phyloP scores from a whole-genome alignment of 2,329 filamentous ascomycete genomes.

The Xylariaceae sp. region DNA sequence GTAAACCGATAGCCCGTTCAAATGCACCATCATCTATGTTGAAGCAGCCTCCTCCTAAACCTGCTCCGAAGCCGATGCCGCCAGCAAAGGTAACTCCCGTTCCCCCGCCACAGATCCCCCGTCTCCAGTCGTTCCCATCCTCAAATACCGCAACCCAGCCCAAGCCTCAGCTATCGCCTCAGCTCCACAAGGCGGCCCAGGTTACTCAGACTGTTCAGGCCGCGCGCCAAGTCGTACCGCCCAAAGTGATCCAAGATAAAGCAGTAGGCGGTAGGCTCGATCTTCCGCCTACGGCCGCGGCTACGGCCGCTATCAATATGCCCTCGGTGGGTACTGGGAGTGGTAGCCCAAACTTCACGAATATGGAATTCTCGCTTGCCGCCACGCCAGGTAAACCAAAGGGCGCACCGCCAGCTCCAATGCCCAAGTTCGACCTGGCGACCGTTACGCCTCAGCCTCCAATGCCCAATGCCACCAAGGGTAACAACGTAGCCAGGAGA shows the following conservation, averaged over 20 bases:
- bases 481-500: conserved; percentile 11
- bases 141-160: conserved; percentile 22
- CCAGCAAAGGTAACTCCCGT: conserved; percentile 27
- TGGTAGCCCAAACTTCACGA: conserved; percentile 47
- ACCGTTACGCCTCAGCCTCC: conserved; percentile 36
- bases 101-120: conserved; percentile 28
- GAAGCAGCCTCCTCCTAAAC: conserved; percentile 29
- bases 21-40: conserved; percentile 21
- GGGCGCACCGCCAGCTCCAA: conserved; percentile 31
- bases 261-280: conserved; percentile 20
- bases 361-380: conserved; percentile 53
- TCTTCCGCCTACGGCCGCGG: conserved; percentile 14
- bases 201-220: conserved; percentile 11
- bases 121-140: conserved; percentile 20
- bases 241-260: conserved; percentile 23
- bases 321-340: conserved; percentile 21
- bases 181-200: conserved; percentile 8
- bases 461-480: conserved; percentile 1
- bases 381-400: conserved; percentile 35
- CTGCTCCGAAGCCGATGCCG: conserved; percentile 21
- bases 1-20: conserved; percentile 18
- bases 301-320: conserved; percentile 14
- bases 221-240: conserved; percentile 16
- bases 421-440: conserved; percentile 43
- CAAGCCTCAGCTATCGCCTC: conserved; percentile 15